These are phyloP conservation scores for Tuber indicum DNA, from an alignment of 495 filamentous ascomycete species.

Conservation along the genomic window DNA sequence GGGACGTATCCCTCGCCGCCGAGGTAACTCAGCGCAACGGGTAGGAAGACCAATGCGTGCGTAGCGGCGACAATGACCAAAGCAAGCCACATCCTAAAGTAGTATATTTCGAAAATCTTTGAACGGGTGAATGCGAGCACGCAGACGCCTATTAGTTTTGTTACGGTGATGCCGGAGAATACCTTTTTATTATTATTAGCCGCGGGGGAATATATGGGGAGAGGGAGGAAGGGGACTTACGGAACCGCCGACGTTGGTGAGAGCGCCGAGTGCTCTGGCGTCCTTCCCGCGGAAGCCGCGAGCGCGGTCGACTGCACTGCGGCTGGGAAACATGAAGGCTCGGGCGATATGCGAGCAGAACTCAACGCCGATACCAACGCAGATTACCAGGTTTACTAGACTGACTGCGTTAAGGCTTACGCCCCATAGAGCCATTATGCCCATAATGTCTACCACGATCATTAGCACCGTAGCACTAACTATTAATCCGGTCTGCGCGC, in stretches of 20 bases:
- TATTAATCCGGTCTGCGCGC: slow-evolving; percentile 69
- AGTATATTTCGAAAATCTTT: slow-evolving; percentile 99
- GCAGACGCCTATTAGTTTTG: slow-evolving; percentile 84
- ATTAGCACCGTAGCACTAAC: slow-evolving; percentile 81
- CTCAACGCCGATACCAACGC: slow-evolving; percentile 89
- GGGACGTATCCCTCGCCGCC: slow-evolving; percentile 83
- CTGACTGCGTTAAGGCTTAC: slow-evolving; percentile 95
- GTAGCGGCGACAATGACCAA: slow-evolving; percentile 81
- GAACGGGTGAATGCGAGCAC: slow-evolving; percentile 91
- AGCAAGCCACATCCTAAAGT: slow-evolving; percentile 92
- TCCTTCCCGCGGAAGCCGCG: slow-evolving; percentile 58
- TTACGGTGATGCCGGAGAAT: slow-evolving; percentile 92
- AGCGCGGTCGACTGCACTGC: slow-evolving; percentile 66
- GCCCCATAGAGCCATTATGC: slow-evolving; percentile 78
- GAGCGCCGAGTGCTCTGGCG: slow-evolving; percentile 78
- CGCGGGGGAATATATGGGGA: neutral
- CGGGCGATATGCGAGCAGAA: slow-evolving; percentile 96
- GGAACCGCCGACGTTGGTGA: slow-evolving; percentile 86
- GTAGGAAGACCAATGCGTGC: slow-evolving; percentile 86
- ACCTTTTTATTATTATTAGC: slow-evolving; percentile 44
- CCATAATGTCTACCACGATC: slow-evolving; percentile 91
- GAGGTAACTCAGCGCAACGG: slow-evolving; percentile 77
- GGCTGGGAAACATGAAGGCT: slow-evolving; percentile 87
- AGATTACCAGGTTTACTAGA: slow-evolving; percentile 95
- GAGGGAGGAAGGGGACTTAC: slow-evolving; percentile 40